Evolutionary conservation across 495 filamentous ascomycete genomes (phyloP).

Genomic region (Penicillium manginii): DNA sequence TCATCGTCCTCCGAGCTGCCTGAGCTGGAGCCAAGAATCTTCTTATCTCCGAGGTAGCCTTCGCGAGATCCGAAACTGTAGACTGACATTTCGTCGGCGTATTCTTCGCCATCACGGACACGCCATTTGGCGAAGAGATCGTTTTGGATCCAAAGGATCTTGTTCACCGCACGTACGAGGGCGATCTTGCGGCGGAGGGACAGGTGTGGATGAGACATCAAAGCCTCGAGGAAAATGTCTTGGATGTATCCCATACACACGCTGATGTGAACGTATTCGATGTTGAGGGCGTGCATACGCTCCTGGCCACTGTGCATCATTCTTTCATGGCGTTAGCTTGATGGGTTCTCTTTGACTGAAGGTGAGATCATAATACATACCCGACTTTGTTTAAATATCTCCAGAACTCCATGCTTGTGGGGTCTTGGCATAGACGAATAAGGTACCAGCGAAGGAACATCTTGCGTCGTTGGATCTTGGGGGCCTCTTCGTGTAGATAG

Average conservation of each 20-base stretch:
- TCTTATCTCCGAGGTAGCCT: constrained; percentile 60
- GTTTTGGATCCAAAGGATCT: constrained; percentile 75
- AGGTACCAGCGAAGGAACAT: constrained; percentile 76
- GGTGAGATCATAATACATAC: constrained; percentile 28
- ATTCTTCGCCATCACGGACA: constrained; percentile 72
- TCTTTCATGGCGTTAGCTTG: constrained; percentile 29
- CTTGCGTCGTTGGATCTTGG: constrained; percentile 74
- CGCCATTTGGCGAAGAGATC: constrained; percentile 81
- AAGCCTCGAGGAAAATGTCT: constrained; percentile 73
- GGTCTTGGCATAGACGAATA: constrained; percentile 69
- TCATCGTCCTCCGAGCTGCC: constrained; percentile 41
- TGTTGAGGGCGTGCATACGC: constrained; percentile 64
- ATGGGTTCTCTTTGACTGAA: not conserved
- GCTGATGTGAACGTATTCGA: constrained; percentile 78
- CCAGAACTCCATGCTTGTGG: constrained; percentile 75
- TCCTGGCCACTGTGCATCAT: constrained; percentile 74
- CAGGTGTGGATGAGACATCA: constrained; percentile 69
- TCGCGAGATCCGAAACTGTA: constrained; percentile 58
- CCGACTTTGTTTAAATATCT: constrained; percentile 80
- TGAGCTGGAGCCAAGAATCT: constrained; percentile 45
- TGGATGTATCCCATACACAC: constrained; percentile 69
- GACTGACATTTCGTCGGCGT: constrained; percentile 60
- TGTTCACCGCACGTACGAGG: constrained; percentile 64
- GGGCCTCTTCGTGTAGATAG: constrained; percentile 62
- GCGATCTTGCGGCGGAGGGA: constrained; percentile 65